phyloP scores from a whole-genome alignment of 805 yeast genomes.

The Sugiyamaella smithiae region DNA sequence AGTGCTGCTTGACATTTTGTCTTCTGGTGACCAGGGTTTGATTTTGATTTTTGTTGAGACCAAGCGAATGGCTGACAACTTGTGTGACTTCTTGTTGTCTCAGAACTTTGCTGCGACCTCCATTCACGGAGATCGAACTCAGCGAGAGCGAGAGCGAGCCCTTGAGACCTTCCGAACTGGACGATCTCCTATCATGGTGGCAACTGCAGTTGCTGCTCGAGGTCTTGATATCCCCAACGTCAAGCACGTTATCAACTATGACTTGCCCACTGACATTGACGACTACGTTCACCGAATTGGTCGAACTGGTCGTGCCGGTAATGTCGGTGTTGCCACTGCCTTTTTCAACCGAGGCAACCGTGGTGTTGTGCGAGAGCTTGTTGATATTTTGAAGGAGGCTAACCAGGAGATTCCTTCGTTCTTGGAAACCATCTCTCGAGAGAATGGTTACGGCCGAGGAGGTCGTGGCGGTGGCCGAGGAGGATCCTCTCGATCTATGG shows the following conservation, averaged over 20 bases:
- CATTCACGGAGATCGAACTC: slow-evolving; percentile 98
- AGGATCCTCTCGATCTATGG: slow-evolving; percentile 37
- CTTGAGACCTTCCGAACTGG: slow-evolving; percentile 91
- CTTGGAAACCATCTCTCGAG: slow-evolving; percentile 77
- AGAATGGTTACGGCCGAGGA: slow-evolving; percentile 56
- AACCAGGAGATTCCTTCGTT: slow-evolving; percentile 96
- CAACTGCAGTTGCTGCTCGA: slow-evolving; percentile 99
- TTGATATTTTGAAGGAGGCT: slow-evolving; percentile 88
- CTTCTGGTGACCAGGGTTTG: slow-evolving; percentile 75
- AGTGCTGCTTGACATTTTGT: slow-evolving; percentile 80
- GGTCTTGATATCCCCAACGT: slow-evolving; percentile 99
- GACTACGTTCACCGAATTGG: slow-evolving; percentile 99
- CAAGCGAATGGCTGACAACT: slow-evolving; percentile 95
- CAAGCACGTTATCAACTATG: slow-evolving; percentile 95
- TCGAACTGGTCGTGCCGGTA: slow-evolving; percentile 99
- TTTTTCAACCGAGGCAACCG: slow-evolving; percentile 95
- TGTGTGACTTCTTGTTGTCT: slow-evolving; percentile 85
- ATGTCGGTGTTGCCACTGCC: slow-evolving; percentile 97
- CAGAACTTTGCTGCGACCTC: slow-evolving; percentile 96
- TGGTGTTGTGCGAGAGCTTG: slow-evolving; percentile 81
- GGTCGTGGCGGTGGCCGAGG: slow-evolving; percentile 50
- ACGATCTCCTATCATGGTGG: slow-evolving; percentile 89
- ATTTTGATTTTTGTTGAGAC: slow-evolving; percentile 97
- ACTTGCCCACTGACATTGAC: slow-evolving; percentile 94
- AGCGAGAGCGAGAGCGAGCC: slow-evolving; percentile 96